Evolutionary conservation across 257 asterid genomes (phyloP), one percentile per base, ranked within the genome.

Genomic region (Jacaranda copaia): DNA sequence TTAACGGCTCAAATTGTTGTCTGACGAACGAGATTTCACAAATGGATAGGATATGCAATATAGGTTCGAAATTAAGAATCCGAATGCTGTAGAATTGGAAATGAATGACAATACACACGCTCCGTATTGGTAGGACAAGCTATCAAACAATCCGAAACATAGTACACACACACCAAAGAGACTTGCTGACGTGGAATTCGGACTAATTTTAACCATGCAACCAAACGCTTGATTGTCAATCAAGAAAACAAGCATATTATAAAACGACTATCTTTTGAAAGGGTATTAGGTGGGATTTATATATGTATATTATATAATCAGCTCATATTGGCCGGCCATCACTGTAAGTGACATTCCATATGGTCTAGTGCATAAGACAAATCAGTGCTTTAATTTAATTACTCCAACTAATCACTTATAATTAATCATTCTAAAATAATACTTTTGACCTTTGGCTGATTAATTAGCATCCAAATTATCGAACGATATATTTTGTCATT

Each of bases 291-390:
- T 76, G 52, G 42, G 42, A 42, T 10, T 25, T 4, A 9, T 25
- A 61, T 15, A 63, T 5, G 14, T n/a, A 40, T 8, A 60, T 16
- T 60, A 60, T 20, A 19, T 60, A 60, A 1, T 60, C 18, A 1
- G 12, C n/a, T 55, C 15, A 19, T 25, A 20, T 25, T 25, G 32
- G 32, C 32, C 32, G 32, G 32, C 32, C 32, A 25, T 25, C 32
- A 25, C 9, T 57, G 70, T 67, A 75, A 70, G 48, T 75, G 77
- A 61, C 73, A 70, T 35, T 62, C 20, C 60, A 74, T 57, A 72
- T 32, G 19, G 4, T 77, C 71, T 73, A 13, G 8, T 49, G 39
- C 49, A 81, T 73, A 70, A 18, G 83, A 82, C 86, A 75, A 66
- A 62, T 20, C 48, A 36, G 19, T 61, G 57, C 79, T 56, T 68